Evolutionary conservation across 352 stramenopile species (phyloP).

Genomic region (Blastocystis sp.): DNA sequence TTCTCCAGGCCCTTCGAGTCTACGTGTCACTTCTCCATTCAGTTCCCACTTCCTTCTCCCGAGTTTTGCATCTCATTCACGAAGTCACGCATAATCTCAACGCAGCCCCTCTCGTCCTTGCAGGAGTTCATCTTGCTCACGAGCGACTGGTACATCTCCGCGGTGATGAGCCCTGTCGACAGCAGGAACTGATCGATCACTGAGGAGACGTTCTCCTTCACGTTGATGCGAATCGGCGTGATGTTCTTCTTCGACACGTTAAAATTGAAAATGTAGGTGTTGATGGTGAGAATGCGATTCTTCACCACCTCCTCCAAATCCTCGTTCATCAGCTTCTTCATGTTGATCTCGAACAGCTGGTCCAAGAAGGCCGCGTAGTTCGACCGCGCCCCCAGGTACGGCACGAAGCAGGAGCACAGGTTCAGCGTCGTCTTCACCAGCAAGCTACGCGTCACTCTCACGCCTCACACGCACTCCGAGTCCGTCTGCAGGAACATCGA

Average conservation of each 20-base stretch:
- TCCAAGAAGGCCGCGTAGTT: conserved; percentile 32
- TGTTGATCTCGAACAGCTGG: conserved; percentile 18
- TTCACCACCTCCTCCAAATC: background rate
- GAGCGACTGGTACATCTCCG: background rate
- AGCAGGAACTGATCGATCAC: conserved; percentile 35
- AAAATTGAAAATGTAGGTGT: conserved; percentile 29
- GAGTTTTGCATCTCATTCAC: conserved; percentile 42
- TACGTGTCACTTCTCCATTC: background rate
- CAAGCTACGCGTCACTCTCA: background rate
- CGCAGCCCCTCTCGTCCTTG: background rate
- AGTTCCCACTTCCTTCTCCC: conserved; percentile 28
- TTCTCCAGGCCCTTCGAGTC: background rate
- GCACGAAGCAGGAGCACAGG: conserved; percentile 34
- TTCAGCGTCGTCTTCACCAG: background rate
- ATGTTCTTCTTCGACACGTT: conserved; percentile 44
- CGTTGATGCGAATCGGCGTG: background rate
- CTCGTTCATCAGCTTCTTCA: conserved; percentile 6
- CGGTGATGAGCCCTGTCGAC: background rate
- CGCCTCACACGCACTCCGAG: background rate
- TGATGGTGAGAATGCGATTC: background rate
- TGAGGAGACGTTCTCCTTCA: background rate
- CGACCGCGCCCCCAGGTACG: background rate
- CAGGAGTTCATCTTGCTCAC: conserved; percentile 18
- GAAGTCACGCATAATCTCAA: conserved; percentile 49
- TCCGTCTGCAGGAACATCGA: background rate